Base-by-base conservation (phyloP, 306 rosid genomes). In the Calophaca sinica region DNA sequence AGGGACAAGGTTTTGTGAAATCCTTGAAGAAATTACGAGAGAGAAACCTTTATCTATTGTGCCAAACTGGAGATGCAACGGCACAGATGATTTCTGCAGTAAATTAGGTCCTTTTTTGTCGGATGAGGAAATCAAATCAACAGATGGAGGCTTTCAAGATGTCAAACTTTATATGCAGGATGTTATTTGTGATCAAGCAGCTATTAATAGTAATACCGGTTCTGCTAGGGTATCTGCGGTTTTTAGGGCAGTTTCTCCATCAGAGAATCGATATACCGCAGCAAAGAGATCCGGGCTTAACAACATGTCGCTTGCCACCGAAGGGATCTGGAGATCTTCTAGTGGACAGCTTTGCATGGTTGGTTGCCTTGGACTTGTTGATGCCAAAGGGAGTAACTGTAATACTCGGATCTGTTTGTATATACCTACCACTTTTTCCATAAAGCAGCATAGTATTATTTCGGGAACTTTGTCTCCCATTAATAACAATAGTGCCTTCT, bases 311-410 rank as follows among this genome's bases (percentile, higher is more conserved):
- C 86, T 91, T 80, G 87, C 87, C 11, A 84, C 90, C 2, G 98
- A 94, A 81, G 98, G 98, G 63, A 68, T 88, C n/a, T 94, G 97
- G 98, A 94, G 88, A 62, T 77, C 96, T 60, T 81, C 96, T 28
- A 90, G 87, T n/a, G 92, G 97, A 46, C 96, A 91, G 80, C 98
- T 94, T 69, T 94, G 97, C 87, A 94, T 94, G 98, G 84, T 86
- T 78, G 97, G 97, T 65, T 94, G 98, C 85, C 79, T 76, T 65
- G 96, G 96, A 68, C 70, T 76, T 49, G 72, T 81, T 62, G 84
- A 85, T 72, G 84, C 76, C 15, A 86, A 86, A 75, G 83, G 81
- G 74, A 75, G 80, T 54, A 70, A 6, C 71, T 94, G 96, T 86
- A 78, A 84, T 75, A 83, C 87, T 45, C 87, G 93, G 77, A 90